Conservation (phyloP, 768 basidiomycete species). For the Xerocomellus amylosporus region DNA sequence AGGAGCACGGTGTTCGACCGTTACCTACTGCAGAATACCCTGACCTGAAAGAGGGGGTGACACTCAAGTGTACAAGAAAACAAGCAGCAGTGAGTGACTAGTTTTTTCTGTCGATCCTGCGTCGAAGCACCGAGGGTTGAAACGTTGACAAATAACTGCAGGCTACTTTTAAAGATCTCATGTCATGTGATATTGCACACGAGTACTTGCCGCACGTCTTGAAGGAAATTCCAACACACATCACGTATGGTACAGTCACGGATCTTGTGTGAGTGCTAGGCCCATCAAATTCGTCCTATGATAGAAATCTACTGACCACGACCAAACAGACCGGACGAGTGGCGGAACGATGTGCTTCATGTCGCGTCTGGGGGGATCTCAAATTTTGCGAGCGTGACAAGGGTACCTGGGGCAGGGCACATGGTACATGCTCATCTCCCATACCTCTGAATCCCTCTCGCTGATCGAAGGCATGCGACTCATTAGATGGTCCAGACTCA, state of each 20-base stretch:
- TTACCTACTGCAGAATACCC: conserved; percentile 6
- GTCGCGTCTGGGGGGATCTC: too few relatives aligned
- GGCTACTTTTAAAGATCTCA: background rate
- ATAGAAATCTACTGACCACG: background rate
- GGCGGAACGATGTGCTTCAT: too few relatives aligned
- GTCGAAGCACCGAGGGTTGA: too few relatives aligned
- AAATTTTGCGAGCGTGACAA: too few relatives aligned
- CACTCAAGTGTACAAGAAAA: conserved; percentile 5
- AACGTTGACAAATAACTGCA: too few relatives aligned
- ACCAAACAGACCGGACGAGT: too few relatives aligned
- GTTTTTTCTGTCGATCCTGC: too few relatives aligned
- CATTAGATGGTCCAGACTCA: background rate
- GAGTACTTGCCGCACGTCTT: background rate
- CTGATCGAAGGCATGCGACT: background rate
- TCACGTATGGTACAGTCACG: background rate
- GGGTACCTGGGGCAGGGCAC: background rate
- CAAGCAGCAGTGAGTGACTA: conserved; percentile 4
- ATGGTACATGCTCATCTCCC: background rate
- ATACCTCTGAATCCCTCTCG: background rate
- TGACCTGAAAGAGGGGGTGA: background rate
- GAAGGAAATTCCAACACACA: conserved; percentile 1
- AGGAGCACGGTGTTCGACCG: conserved; percentile 8
- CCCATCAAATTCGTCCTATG: background rate
- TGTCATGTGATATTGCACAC: too few relatives aligned
- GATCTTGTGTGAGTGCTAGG: too few relatives aligned